Base-by-base conservation (phyloP, 345 rosid species). In the Eutrema heterophyllum region DNA sequence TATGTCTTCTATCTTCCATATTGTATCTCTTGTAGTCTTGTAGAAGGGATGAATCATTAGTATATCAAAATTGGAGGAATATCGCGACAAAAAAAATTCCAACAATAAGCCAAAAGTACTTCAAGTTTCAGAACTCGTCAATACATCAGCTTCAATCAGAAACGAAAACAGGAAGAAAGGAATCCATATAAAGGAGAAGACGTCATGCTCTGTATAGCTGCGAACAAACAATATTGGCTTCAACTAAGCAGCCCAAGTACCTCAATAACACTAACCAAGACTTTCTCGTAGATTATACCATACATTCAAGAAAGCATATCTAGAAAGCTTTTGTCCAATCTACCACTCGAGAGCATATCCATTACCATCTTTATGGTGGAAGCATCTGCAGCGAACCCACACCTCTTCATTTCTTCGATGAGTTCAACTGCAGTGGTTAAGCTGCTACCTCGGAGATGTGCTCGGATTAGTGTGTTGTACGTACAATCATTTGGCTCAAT, bases 381-480 rank as follows among this genome's bases (percentile, higher is more conserved):
- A 14, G 53, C 32, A 56, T 55, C 61, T 5, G 53, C 50, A 29
- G 7, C 3, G 15, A 68, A 68, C 38, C 63, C 40, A 4, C 64
- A 1, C 1, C 18, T 43, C 2, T 49, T 52, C 36, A 67, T 21
- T 13, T 51, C 35, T 35, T 51, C 46, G 0, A 67, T 35, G 5
- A 49, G 5, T 21, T 67, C 10, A 18, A 45, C 61, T 26, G 9
- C 29, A 15, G 8, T 14, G 2, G 3, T 33, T 40, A 8, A 2
- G 13, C 35, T 7, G 5, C 12, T 7, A 43, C 15, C 27, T 52
- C 14, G 41, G 16, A 69, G 54, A 32, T 68, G 54, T 10, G 26
- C 49, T 1, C 44, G 40, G 36, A 79, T 48, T 4, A 79, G 48
- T 40, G 58, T 69, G 54, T 63, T 68, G 62, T 49, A 79, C 4